Base-by-base conservation (phyloP, 257 asterid genomes). In the Linderniella brevidens region DNA sequence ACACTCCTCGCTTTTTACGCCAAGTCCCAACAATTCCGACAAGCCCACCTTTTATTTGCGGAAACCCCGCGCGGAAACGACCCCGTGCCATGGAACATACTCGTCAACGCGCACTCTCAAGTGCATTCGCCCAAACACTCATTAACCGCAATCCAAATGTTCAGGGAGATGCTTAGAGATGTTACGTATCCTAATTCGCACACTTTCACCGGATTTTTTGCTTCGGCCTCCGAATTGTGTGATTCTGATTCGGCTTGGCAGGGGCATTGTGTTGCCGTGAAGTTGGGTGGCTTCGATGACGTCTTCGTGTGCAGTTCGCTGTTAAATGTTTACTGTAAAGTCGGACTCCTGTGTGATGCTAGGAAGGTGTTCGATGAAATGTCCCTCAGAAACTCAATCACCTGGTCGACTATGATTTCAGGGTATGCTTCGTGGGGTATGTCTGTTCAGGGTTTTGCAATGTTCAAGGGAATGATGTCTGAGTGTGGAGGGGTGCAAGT, bases 341-440 rank as follows among this genome's bases (percentile, higher is more conserved):
- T 63, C 41, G 92, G 92, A 0, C 52, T 58, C 42, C 25, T 78
- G 36, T 56, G 18, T 5, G 75, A 76, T 9, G 92, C 70, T 3
- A 74, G 78, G 2, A 74, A 66, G 53, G 41, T 86, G 74, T 86
- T 78, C 29, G 96, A 74, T 53, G 82, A 78, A 67, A 86, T 86
- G 90, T 68, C 80, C 46, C 72, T 57, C 0, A 70, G 77, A 56
- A 86, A 86, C 47, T 68, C 96, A 8, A 66, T 81, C 51, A 71
- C 96, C 19, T 86, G 93, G 92, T 73, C 92, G 18, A 76, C 92
- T 0, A 74, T 86, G 92, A 74, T 86, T 11, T 81, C 92, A 16
- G 94, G 94, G 36, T 86, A 78, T 44, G 87, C 94, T 0, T 56
- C 43, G 4, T 69, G 61, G 37, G 62, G 79, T 68, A 59, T 63